Percentiles rank a stretch among this genome's conserved stretches.
These are phyloP conservation scores for Fusarium brachygibbosum DNA, from an alignment of 2,329 filamentous ascomycete species.

Conservation along the genomic window DNA sequence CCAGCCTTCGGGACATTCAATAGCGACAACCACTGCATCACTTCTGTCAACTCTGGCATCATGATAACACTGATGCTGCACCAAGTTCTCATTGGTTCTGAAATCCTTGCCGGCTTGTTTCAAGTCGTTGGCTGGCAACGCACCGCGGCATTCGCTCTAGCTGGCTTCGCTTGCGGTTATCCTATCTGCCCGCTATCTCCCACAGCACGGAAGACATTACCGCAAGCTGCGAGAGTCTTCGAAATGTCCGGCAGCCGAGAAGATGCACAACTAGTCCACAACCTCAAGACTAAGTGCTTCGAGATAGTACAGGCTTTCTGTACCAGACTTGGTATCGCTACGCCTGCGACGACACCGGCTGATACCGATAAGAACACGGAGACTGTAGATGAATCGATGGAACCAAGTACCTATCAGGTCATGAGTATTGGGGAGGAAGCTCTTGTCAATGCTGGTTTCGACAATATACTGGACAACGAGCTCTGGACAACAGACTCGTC, in stretches of 20 bases:
- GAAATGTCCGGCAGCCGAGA: constrained; percentile 12
- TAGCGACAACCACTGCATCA: constrained; percentile 47
- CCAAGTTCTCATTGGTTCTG: constrained; percentile 47
- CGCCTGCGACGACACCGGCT: constrained; percentile 20
- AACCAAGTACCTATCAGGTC: constrained; percentile 11
- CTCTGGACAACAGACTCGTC: constrained; percentile 36
- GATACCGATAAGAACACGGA: constrained; percentile 2
- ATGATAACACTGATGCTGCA: constrained; percentile 49
- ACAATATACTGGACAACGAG: constrained; percentile 8
- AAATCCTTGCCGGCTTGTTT: constrained; percentile 49
- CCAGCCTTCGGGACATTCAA: constrained; percentile 46
- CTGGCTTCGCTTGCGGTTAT: constrained; percentile 46
- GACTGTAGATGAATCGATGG: not conserved
- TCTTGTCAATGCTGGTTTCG: constrained; percentile 8
- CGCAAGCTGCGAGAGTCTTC: constrained; percentile 34
- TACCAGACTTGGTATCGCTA: constrained; percentile 38
- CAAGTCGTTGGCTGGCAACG: constrained; percentile 50
- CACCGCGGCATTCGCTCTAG: constrained; percentile 39
- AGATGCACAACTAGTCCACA: constrained; percentile 19
- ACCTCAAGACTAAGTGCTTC: constrained; percentile 28
- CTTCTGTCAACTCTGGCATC: constrained; percentile 45
- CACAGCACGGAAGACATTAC: constrained; percentile 32
- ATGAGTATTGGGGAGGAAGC: constrained; percentile 35
- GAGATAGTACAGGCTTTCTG: constrained; percentile 42
- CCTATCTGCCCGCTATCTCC: constrained; percentile 47